Evolutionary conservation across 2,329 filamentous ascomycete species (phyloP).

Genomic region (Pyricularia grisea): DNA sequence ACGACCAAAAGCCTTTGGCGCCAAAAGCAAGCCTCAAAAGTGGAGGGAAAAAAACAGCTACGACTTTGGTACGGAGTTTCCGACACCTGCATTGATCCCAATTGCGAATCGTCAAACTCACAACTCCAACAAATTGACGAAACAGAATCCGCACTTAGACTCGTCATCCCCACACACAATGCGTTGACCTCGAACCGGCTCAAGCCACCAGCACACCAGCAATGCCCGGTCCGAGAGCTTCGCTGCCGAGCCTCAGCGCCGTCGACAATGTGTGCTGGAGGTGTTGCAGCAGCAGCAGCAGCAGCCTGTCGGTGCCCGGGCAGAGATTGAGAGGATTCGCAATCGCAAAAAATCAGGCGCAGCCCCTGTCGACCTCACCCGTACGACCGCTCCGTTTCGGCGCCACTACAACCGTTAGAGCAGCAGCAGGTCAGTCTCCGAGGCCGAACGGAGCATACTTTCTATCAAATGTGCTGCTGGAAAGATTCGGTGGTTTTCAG

Average conservation of each 20-base stretch:
- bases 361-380: background rate
- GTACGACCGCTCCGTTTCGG: background rate
- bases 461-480: slow-evolving; percentile 22
- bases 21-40: background rate
- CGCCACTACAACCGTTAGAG: background rate
- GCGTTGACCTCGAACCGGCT: background rate
- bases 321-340: background rate
- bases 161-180: background rate
- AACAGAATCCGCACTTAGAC: background rate
- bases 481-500: slow-evolving; percentile 10
- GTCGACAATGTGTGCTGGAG: slow-evolving; percentile 3
- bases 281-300: background rate
- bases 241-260: slow-evolving; percentile 3
- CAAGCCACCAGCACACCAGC: background rate
- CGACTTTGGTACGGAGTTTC: background rate
- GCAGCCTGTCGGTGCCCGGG: background rate
- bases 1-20: background rate
- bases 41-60: background rate
- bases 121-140: background rate
- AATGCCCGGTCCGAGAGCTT: slow-evolving; percentile 2
- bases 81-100: background rate
- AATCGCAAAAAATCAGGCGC: background rate
- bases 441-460: slow-evolving; percentile 22
- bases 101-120: background rate
- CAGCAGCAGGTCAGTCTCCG: slow-evolving; percentile 7